Conservation (phyloP, 73 alveolate genomes). For the Paramecium bursaria region DNA sequence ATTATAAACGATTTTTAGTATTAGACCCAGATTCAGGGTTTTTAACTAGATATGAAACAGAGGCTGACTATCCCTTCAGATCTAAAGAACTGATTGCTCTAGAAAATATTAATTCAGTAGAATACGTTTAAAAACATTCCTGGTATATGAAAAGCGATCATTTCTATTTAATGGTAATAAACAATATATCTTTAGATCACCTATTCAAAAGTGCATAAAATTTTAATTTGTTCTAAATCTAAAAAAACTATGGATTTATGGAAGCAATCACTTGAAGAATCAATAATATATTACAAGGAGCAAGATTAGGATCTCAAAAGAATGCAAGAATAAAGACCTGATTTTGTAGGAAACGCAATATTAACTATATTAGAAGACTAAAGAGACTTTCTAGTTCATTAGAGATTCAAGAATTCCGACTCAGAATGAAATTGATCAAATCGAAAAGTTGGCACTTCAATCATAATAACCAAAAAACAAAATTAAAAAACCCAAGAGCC, state of each 20-base stretch:
- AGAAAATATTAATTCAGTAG: not conserved
- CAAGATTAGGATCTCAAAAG: too few species aligned
- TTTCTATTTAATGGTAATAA: slow-evolving; percentile 17
- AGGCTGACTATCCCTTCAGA: slow-evolving; percentile 20
- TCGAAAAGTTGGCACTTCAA: too few species aligned
- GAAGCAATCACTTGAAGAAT: slow-evolving; percentile 50
- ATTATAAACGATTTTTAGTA: slow-evolving; percentile 34
- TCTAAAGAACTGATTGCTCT: slow-evolving; percentile 31
- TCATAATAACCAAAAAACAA: too few species aligned
- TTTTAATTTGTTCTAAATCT: slow-evolving; percentile 17
- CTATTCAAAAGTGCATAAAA: not conserved
- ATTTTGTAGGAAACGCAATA: too few species aligned
- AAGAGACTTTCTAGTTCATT: too few species aligned
- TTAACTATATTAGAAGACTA: too few species aligned
- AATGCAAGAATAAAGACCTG: too few species aligned
- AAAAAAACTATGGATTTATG: slow-evolving; percentile 14
- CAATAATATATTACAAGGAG: slow-evolving; percentile 2
- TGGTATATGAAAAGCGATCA: slow-evolving; percentile 56
- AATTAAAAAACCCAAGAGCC: too few species aligned
- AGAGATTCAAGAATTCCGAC: too few species aligned
- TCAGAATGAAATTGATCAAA: too few species aligned
- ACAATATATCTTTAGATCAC: too few species aligned
- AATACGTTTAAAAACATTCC: slow-evolving; percentile 1
- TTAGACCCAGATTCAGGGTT: slow-evolving; percentile 52
- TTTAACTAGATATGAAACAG: slow-evolving; percentile 4